Conservation (phyloP, 257 asterid species). For the Echites panduratus region DNA sequence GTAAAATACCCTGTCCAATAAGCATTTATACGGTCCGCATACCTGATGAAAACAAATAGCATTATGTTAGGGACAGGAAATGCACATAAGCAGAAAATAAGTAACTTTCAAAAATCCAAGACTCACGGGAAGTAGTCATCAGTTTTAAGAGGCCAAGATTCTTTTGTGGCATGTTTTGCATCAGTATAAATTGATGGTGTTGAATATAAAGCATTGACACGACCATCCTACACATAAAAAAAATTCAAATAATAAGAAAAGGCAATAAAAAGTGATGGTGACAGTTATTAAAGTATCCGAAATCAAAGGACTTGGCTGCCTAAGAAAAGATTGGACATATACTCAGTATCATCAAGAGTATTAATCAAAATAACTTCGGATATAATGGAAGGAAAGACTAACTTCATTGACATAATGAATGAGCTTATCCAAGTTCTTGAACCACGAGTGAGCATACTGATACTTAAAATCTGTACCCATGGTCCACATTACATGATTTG, state of each 20-base stretch:
- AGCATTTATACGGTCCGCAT: conserved; percentile 83
- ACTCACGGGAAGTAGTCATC: conserved; percentile 96
- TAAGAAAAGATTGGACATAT: not conserved
- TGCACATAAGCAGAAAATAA: not conserved
- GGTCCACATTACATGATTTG: conserved; percentile 98
- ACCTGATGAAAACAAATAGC: conserved; percentile 42
- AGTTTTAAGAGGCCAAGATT: conserved; percentile 90
- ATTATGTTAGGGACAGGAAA: conserved; percentile 6
- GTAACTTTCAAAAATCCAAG: not conserved
- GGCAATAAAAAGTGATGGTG: conserved; percentile 3
- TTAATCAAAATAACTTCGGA: not conserved
- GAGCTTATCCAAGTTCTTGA: conserved; percentile 90
- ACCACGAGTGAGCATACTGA: conserved; percentile 90
- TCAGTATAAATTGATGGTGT: conserved; percentile 93
- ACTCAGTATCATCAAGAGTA: not conserved
- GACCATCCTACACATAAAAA: conserved; percentile 78
- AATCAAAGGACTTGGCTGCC: conserved; percentile 3
- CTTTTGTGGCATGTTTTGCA: conserved; percentile 67
- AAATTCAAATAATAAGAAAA: conserved; percentile 6
- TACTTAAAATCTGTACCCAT: conserved; percentile 99
- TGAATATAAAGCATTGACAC: conserved; percentile 93
- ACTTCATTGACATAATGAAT: conserved; percentile 91
- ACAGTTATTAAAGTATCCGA: not conserved
- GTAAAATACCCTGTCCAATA: conserved; percentile 99
- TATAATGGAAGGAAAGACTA: conserved; percentile 23